phyloP scores from a whole-genome alignment of 1,139 yeast species.

The Pneumocystis jirovecii region DNA sequence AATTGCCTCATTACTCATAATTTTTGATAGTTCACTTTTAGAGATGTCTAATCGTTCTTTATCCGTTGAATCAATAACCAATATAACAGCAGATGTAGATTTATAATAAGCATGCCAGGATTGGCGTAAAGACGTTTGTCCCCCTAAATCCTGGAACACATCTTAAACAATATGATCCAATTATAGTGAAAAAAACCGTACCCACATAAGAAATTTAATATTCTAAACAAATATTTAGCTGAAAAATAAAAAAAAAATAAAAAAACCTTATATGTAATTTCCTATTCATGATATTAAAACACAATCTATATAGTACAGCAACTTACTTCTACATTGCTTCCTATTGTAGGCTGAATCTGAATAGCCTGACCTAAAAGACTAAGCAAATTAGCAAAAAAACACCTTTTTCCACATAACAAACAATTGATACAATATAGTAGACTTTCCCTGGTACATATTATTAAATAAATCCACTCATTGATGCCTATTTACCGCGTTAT shows the following conservation, averaged over 20 bases:
- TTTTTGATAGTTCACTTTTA: conserved; percentile 82
- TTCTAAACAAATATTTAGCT: conserved; percentile 33
- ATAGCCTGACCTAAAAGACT: neutral
- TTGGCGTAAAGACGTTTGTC: conserved; percentile 91
- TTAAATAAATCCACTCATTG: too few species aligned
- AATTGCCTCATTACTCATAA: conserved; percentile 70
- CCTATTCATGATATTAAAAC: neutral
- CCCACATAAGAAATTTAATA: conserved; percentile 68
- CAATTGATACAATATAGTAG: neutral
- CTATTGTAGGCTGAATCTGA: conserved; percentile 38
- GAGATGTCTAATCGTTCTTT: conserved; percentile 90
- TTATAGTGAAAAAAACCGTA: neutral
- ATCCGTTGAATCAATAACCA: conserved; percentile 85
- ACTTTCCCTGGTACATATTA: neutral
- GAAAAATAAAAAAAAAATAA: neutral
- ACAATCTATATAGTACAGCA: conserved; percentile 31
- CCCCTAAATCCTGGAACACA: conserved; percentile 50
- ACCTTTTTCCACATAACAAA: neutral
- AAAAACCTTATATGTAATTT: neutral
- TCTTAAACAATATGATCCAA: neutral
- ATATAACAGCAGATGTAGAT: conserved; percentile 38
- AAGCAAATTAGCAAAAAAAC: neutral
- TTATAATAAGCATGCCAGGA: conserved; percentile 97
- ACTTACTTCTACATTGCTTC: conserved; percentile 90
- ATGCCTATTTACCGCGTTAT: neutral